These are phyloP conservation scores for Aspergillus clavatus DNA, from an alignment of 2,329 filamentous ascomycete species.

Conservation along the genomic window DNA sequence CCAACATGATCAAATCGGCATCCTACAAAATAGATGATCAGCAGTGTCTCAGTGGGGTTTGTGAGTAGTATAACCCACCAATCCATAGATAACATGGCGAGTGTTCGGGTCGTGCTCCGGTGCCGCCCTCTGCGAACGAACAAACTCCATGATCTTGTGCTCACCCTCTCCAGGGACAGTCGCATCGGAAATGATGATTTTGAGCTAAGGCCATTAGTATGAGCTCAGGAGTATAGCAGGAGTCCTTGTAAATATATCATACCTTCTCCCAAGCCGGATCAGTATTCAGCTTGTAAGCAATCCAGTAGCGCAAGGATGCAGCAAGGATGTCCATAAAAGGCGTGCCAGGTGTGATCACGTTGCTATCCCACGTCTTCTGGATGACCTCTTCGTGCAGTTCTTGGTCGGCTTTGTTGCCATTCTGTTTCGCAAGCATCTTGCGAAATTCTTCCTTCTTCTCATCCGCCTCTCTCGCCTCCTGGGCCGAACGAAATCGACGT, in stretches of 20 bases:
- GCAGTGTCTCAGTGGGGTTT: slow-evolving; percentile 1
- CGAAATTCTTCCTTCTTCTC: slow-evolving; percentile 83
- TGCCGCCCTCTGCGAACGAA: slow-evolving; percentile 85
- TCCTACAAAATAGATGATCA: slow-evolving; percentile 48
- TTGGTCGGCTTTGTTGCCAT: slow-evolving; percentile 58
- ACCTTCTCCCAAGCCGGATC: slow-evolving; percentile 88
- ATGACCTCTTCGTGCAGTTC: slow-evolving; percentile 57
- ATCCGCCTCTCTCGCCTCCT: slow-evolving; percentile 91
- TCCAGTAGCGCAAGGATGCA: slow-evolving; percentile 88
- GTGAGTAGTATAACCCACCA: slow-evolving; percentile 41
- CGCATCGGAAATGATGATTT: slow-evolving; percentile 97
- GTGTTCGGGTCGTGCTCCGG: slow-evolving; percentile 95
- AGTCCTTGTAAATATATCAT: slow-evolving; percentile 9
- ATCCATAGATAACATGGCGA: slow-evolving; percentile 92
- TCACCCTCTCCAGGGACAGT: slow-evolving; percentile 97
- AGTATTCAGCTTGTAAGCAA: slow-evolving; percentile 93
- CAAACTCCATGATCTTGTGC: slow-evolving; percentile 99
- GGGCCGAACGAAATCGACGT: slow-evolving; percentile 86
- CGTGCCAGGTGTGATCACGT: slow-evolving; percentile 88
- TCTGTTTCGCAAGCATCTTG: slow-evolving; percentile 76
- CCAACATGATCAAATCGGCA: slow-evolving; percentile 97
- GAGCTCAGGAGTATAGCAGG: neutral
- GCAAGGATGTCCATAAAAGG: slow-evolving; percentile 98
- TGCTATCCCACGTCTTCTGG: slow-evolving; percentile 90
- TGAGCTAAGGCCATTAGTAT: slow-evolving; percentile 52